Conservation (phyloP, 345 rosid genomes). For the Dipteronia sinensis region DNA sequence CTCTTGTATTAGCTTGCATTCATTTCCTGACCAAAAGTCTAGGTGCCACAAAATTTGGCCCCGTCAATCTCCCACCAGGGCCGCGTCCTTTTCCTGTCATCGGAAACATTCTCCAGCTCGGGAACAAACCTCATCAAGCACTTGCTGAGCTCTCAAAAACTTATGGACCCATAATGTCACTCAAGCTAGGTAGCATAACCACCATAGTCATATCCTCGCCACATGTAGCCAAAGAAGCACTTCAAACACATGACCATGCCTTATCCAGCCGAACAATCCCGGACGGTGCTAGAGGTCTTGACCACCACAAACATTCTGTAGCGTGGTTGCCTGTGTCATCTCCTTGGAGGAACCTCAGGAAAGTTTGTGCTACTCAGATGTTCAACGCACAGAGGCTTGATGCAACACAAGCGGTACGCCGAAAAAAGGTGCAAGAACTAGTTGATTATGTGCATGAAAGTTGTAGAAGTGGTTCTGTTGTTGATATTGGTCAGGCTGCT, state of each 20-base stretch:
- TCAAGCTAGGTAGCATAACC: slow-evolving; percentile 7
- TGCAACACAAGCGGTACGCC: slow-evolving; percentile 17
- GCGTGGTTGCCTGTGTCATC: slow-evolving; percentile 22
- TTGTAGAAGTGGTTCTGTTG: neutral
- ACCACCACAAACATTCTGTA: slow-evolving; percentile 29
- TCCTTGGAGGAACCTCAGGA: slow-evolving; percentile 42
- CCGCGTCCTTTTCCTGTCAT: slow-evolving; percentile 30
- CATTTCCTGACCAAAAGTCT: too few relatives aligned
- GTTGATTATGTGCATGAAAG: slow-evolving; percentile 8
- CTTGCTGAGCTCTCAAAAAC: slow-evolving; percentile 39
- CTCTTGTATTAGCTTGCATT: too few relatives aligned
- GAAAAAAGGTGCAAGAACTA: slow-evolving; percentile 18
- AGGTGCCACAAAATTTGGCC: too few relatives aligned
- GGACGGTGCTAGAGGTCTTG: slow-evolving; percentile 12
- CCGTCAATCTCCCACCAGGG: too few relatives aligned
- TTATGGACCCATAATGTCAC: slow-evolving; percentile 42
- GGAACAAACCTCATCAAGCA: slow-evolving; percentile 36
- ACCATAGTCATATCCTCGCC: too few relatives aligned
- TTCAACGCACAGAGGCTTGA: slow-evolving; percentile 25
- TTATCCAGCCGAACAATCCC: slow-evolving; percentile 28
- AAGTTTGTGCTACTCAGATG: slow-evolving; percentile 24
- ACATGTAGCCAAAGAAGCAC: too few relatives aligned
- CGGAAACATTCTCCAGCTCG: slow-evolving; percentile 46
- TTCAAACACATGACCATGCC: slow-evolving; percentile 34
- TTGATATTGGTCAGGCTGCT: slow-evolving; percentile 23